Base-by-base conservation (phyloP, 768 basidiomycete species). In the Suillus ampliporus region DNA sequence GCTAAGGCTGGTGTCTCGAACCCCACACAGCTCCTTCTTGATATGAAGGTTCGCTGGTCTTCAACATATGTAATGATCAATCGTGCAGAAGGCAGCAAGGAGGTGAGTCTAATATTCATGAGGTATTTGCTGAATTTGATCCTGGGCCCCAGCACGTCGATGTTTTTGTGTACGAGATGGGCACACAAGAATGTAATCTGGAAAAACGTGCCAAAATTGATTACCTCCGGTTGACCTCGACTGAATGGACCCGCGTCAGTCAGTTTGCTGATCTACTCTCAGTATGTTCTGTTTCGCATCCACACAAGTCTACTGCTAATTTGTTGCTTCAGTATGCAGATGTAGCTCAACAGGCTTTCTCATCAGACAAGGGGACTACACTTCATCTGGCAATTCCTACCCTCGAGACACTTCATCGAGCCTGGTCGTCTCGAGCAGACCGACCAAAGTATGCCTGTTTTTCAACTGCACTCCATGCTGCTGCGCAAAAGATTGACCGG, bases 1-100 rank as follows among this genome's bases (percentile, higher is more conserved):
- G n/a, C n/a, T n/a, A n/a, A n/a, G n/a, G n/a, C n/a, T n/a, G n/a
- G n/a, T n/a, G n/a, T n/a, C n/a, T n/a, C n/a, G n/a, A n/a, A n/a
- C n/a, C n/a, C n/a, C n/a, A n/a, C n/a, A n/a, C 48, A 65, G 19
- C 68, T 76, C 2, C 47, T 76, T 19, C 54, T 75, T 26, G 71
- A 77, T 59, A 75, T 76, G 74, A 63, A 61, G 9, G 70, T 76
- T 13, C 62, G 70, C 10, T 79, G 77, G 75, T 78, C 71, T 2
- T 77, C 74, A 4, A 76, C 71, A 0, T 77, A 68, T 59, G 46
- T 65, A 28, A 63, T 63, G 60, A 21, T 40, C 15, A 59, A 67
- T 59, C 64, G 67, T 10, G 69, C 70, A 13, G 60, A 67, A 31
- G 31, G 44, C 38, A 53, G 69, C 34, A 67, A 66, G 54, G 48